These are phyloP conservation scores for Phytophthora idaei DNA, from an alignment of 352 stramenopile genomes.

Conservation along the genomic window DNA sequence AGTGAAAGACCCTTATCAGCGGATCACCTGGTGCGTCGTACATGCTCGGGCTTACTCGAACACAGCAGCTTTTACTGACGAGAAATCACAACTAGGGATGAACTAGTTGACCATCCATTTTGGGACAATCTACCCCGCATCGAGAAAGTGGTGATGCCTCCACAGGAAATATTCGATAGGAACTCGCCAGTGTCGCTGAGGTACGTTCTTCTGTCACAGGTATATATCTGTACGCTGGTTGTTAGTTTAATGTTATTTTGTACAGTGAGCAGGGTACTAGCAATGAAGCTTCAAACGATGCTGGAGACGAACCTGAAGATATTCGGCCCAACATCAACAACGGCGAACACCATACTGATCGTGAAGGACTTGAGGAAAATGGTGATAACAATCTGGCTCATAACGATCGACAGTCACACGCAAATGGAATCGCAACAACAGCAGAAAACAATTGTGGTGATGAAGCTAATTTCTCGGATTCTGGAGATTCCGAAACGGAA, in stretches of 20 bases:
- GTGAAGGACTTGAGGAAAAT: neutral
- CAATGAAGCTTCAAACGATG: constrained; percentile 1
- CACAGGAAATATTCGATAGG: constrained; percentile 65
- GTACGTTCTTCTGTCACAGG: constrained; percentile 12
- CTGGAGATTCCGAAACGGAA: constrained; percentile 1
- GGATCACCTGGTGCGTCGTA: constrained; percentile 73
- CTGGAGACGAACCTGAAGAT: constrained; percentile 5
- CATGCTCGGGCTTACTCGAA: constrained; percentile 1
- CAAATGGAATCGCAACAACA: constrained; percentile 7
- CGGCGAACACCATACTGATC: too few species aligned
- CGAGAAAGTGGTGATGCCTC: constrained; percentile 47
- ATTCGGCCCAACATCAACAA: constrained; percentile 2
- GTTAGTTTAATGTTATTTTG: constrained; percentile 4
- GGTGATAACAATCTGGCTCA: neutral
- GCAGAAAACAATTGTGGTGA: constrained; percentile 1
- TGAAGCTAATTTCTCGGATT: neutral
- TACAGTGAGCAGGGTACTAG: constrained; percentile 5
- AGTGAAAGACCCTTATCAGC: constrained; percentile 70
- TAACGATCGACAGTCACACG: neutral
- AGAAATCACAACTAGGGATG: constrained; percentile 46
- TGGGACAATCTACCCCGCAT: constrained; percentile 48
- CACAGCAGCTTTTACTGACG: constrained; percentile 10
- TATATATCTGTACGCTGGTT: neutral
- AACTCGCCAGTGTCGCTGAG: constrained; percentile 1
- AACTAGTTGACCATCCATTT: constrained; percentile 74